These are phyloP conservation scores for Ogataea wickerhamii DNA, from an alignment of 805 yeast species.

Conservation along the genomic window DNA sequence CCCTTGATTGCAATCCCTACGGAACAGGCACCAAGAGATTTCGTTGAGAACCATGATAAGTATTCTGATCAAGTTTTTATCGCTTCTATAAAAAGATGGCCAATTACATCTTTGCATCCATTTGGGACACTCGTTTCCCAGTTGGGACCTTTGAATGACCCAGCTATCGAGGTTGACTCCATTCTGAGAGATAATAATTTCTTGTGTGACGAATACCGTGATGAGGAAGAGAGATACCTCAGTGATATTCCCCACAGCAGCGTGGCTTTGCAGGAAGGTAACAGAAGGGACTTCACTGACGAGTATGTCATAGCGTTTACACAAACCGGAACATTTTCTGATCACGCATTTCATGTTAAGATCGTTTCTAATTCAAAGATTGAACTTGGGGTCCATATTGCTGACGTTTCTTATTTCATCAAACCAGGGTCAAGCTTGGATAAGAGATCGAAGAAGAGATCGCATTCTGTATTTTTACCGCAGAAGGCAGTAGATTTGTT, in stretches of 20 bases:
- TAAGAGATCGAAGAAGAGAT: constrained; percentile 85
- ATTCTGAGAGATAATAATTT: constrained; percentile 85
- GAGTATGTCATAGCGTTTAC: constrained; percentile 66
- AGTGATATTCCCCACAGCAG: constrained; percentile 39
- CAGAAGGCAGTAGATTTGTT: constrained; percentile 66
- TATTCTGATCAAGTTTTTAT: constrained; percentile 82
- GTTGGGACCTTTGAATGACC: constrained; percentile 76
- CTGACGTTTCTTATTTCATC: constrained; percentile 72
- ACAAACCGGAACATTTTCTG: constrained; percentile 56
- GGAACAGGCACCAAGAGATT: constrained; percentile 95
- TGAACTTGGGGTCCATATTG: constrained; percentile 81
- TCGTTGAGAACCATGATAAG: constrained; percentile 84
- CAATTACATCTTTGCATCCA: constrained; percentile 96
- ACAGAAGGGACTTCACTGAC: constrained; percentile 50
- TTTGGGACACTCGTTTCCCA: constrained; percentile 90
- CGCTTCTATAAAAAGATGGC: constrained; percentile 98
- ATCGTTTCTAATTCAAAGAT: constrained; percentile 54
- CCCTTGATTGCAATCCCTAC: constrained; percentile 98
- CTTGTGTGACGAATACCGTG: constrained; percentile 75
- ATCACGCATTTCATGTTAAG: constrained; percentile 81
- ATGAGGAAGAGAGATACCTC: constrained; percentile 29
- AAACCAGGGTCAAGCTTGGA: constrained; percentile 75
- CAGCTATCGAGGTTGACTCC: constrained; percentile 78
- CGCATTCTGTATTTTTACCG: constrained; percentile 83
- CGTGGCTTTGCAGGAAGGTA: constrained; percentile 31